phyloP scores from a whole-genome alignment of 257 asterid species.

The Coffea eugenioides region DNA sequence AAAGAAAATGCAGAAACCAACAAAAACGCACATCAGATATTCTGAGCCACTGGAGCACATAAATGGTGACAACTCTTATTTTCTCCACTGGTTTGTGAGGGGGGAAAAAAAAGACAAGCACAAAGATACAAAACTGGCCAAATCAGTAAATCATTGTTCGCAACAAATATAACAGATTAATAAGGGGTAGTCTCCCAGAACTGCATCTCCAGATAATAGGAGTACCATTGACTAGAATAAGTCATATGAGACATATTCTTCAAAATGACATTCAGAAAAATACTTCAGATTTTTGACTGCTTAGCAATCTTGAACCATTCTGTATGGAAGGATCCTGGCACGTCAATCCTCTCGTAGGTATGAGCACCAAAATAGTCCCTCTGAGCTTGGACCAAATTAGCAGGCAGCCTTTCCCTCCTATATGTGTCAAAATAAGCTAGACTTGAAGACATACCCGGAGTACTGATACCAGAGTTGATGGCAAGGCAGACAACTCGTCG shows the following conservation, averaged over 20 bases:
- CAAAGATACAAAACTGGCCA: constrained; percentile 10
- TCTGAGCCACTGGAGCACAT: background rate
- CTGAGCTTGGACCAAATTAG: constrained; percentile 94
- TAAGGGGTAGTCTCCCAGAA: constrained; percentile 12
- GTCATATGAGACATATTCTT: constrained; percentile 21
- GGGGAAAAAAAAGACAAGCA: background rate
- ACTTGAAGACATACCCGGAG: constrained; percentile 96
- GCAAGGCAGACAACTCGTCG: constrained; percentile 85
- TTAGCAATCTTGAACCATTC: constrained; percentile 94
- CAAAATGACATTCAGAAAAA: background rate
- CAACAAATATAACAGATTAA: constrained; percentile 12
- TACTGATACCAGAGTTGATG: constrained; percentile 79
- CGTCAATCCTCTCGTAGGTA: constrained; percentile 80
- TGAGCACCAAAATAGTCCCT: constrained; percentile 98
- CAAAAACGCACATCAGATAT: background rate
- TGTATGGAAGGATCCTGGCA: constrained; percentile 77
- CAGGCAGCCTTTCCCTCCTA: constrained; percentile 83
- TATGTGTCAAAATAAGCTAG: constrained; percentile 91
- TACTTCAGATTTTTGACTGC: constrained; percentile 42
- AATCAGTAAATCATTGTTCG: constrained; percentile 3
- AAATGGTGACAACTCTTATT: background rate
- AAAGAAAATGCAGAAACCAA: background rate
- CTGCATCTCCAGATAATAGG: constrained; percentile 11
- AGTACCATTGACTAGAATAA: constrained; percentile 8
- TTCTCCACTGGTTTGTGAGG: background rate